phyloP scores from a whole-genome alignment of 257 asterid genomes.

The Solanum clarkiae region DNA sequence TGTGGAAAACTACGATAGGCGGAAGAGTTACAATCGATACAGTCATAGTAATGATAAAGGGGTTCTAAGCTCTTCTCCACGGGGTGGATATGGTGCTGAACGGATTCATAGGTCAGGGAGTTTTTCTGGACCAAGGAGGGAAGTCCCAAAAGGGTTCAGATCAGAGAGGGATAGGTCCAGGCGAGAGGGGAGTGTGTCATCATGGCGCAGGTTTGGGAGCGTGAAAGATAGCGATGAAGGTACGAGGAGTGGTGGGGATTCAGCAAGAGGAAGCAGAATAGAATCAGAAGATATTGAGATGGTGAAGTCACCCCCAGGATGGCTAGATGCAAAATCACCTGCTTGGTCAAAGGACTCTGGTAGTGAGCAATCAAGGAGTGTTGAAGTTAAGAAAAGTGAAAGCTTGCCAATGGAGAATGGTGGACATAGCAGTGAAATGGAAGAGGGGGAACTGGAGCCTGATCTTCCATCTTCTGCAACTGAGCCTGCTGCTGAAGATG shows the following conservation, averaged over 20 bases:
- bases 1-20: constrained; percentile 50
- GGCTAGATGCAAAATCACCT: constrained; percentile 63
- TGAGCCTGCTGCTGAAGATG: constrained; percentile 26
- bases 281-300: constrained; percentile 53
- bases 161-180: constrained; percentile 92
- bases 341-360: constrained; percentile 94
- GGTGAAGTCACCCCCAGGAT: constrained; percentile 48
- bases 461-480: constrained; percentile 43
- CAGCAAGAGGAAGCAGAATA: constrained; percentile 34
- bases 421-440: constrained; percentile 68
- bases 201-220: constrained; percentile 76
- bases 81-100: constrained; percentile 56
- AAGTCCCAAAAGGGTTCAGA: constrained; percentile 89
- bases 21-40: constrained; percentile 63
- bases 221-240: constrained; percentile 76
- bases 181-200: constrained; percentile 68
- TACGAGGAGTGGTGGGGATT: constrained; percentile 42
- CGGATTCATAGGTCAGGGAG: constrained; percentile 75
- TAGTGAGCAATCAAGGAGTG: constrained; percentile 82
- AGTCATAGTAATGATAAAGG: constrained; percentile 61
- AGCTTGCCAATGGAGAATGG: constrained; percentile 52
- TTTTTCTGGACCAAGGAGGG: constrained; percentile 78
- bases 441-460: constrained; percentile 96
- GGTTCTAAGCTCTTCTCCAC: constrained; percentile 56
- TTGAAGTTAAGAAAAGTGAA: constrained; percentile 57